These are phyloP conservation scores for Ilyonectria sp. DNA, from an alignment of 2,329 filamentous ascomycete species.

Conservation along the genomic window DNA sequence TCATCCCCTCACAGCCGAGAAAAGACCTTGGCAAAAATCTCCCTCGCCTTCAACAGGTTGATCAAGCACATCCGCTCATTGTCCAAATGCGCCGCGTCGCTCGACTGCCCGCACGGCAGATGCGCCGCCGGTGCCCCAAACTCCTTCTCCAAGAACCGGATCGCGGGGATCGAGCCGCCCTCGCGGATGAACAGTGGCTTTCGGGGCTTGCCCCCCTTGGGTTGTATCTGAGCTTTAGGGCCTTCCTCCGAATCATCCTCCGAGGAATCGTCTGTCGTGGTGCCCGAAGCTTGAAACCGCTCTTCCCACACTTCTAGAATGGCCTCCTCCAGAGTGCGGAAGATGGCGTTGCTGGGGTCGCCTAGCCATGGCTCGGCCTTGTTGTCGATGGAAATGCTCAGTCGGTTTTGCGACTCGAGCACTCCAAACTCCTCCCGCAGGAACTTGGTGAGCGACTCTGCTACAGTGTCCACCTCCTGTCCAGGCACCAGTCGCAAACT, in stretches of 20 bases:
- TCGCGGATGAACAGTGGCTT: constrained; percentile 95
- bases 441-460: constrained; percentile 76
- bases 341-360: constrained; percentile 91
- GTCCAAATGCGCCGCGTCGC: constrained; percentile 92
- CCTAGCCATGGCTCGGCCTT: constrained; percentile 97
- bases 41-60: constrained; percentile 91
- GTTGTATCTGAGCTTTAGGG: constrained; percentile 38
- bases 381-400: constrained; percentile 90
- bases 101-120: constrained; percentile 94
- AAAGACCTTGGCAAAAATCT: constrained; percentile 93
- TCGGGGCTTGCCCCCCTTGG: constrained; percentile 53
- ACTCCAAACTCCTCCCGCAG: constrained; percentile 79
- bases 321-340: constrained; percentile 87
- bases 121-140: constrained; percentile 93
- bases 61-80: constrained; percentile 92
- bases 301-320: constrained; percentile 88
- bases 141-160: constrained; percentile 94
- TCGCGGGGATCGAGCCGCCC: constrained; percentile 94
- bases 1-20: constrained; percentile 66
- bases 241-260: constrained; percentile 30
- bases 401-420: constrained; percentile 84
- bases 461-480: constrained; percentile 87
- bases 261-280: constrained; percentile 25
- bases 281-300: constrained; percentile 53
- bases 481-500: constrained; percentile 95